Evolutionary conservation across 2,329 filamentous ascomycete genomes (phyloP), one percentile per base, ranked within the genome.

Genomic region (Curvularia eragrostidis): DNA sequence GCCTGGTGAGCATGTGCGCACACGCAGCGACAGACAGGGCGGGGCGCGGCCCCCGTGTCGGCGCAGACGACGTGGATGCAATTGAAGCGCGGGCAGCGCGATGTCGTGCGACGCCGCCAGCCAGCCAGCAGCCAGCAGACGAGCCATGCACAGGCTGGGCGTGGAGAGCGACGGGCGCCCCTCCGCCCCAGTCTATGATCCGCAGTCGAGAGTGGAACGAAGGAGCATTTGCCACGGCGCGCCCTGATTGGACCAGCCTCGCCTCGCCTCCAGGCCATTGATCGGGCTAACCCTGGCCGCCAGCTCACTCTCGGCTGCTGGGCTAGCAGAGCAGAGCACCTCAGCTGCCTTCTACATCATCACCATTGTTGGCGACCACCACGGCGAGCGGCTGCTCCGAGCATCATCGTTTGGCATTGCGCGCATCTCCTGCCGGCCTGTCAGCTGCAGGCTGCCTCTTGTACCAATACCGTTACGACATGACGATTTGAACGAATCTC

Each of bases 341-440:
- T 66, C 68, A 73, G 70, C 70, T 68, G 60, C 59, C 56, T 44
- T 56, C 55, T 47, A 57, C 56, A 58, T 59, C 62, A 67, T 54
- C 58, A 64, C 26, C 26, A 28, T 50, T 52, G 46, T 59, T 63
- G 54, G 56, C 58, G 57, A 65, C 48, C 36, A 53, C 36, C 44
- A 55, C 64, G 54, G 58, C 56, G 60, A 64, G 61, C 62, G 59
- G 62, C 56, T 55, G 58, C 60, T 55, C 54, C 30, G 21, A 19
- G 49, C 44, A 49, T 48, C 52, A 54, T 60, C 56, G 39, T 56
- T 57, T 52, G 49, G 64, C 62, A 67, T 64, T 63, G 58, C 60
- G 64, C 64, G 55, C 58, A 59, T 59, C 30, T 48, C 54, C 49
- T 38, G 43, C 50, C 55, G 56, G 54, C 60, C 52, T 36, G 47